Base-by-base conservation (phyloP, 768 basidiomycete genomes). In the Suillus subalutaceus region DNA sequence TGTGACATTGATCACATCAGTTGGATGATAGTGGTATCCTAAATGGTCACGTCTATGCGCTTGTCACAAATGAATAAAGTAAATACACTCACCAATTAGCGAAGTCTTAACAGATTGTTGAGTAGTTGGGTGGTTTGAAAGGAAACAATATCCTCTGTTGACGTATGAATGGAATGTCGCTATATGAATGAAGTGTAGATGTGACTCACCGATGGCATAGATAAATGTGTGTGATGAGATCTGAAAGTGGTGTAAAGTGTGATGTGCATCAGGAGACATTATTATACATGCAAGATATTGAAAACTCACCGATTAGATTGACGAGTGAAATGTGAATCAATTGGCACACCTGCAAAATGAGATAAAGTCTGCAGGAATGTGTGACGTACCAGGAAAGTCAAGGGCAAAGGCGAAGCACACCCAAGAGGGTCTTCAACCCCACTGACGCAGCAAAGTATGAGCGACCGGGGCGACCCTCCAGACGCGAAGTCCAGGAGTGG, bases 401-500 rank as follows among this genome's bases (percentile, higher is more conserved):
- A 32, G 32, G 1, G 32, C 0, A 32, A 32, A 32, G 32, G 32
- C 12, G 12, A 48, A 48, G 48, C 23, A 50, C n/a, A 2, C 48
- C 50, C 50, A 52, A 52, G 50, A 52, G 50, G 23, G 50, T 50
- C 50, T 52, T 52, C 50, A 52, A 52, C 50, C 50, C 50, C 50
- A 52, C 50, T 52, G 50, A 26, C 1, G 12, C 48, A 48, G 26
- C 50, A 52, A 52, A 7, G 15, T 26, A 16, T 26, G 26, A 52
- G 50, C 26, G 15, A 26, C 50, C 7, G 6, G 26, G 50, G 50
- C 15, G 50, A 52, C 50, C 23, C 50, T 52, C 50, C 50, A 52
- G 50, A 52, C 3, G 2, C 26, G 6, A 52, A 50, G 48, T 50
- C 48, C 26, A 3, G 48, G 46, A 48, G 46, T 48, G 46, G 10